A percentile compares a stretch with the other conserved stretches of the same genome.
Conservation (phyloP, 2,329 filamentous ascomycete genomes). For the Aspergillus amoenus region DNA sequence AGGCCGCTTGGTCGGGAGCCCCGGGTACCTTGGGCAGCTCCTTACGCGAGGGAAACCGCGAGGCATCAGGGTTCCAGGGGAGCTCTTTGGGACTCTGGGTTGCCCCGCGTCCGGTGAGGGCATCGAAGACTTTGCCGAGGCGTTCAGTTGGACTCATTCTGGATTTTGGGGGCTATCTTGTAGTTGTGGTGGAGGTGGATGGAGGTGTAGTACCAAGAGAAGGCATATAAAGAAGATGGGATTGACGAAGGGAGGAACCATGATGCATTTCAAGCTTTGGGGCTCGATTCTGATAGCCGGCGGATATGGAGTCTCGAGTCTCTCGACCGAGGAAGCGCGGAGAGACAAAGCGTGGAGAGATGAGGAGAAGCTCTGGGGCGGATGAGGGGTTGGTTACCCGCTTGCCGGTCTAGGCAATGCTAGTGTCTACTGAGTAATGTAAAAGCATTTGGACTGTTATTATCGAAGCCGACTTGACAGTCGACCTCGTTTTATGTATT, state of each 20-base stretch:
- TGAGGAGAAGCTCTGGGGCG: not conserved
- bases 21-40: constrained; percentile 53
- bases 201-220: not conserved
- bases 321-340: not conserved
- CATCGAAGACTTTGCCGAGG: not conserved
- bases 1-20: constrained; percentile 57
- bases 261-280: not conserved
- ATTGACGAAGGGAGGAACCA: not conserved
- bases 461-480: not conserved
- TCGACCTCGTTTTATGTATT: constrained; percentile 11
- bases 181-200: not conserved
- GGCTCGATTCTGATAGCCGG: not conserved
- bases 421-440: not conserved
- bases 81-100: constrained; percentile 34
- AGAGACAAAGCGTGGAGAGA: not conserved
- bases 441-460: not conserved
- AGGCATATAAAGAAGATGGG: not conserved
- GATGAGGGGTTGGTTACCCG: not conserved
- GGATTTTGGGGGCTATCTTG: not conserved
- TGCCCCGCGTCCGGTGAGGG: constrained; percentile 13
- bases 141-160: constrained; percentile 1
- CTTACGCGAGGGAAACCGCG: constrained; percentile 53
- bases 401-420: not conserved
- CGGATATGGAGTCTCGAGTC: not conserved
- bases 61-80: constrained; percentile 56